Conservation (phyloP, 345 rosid genomes). For the Dovyalis caffra region DNA sequence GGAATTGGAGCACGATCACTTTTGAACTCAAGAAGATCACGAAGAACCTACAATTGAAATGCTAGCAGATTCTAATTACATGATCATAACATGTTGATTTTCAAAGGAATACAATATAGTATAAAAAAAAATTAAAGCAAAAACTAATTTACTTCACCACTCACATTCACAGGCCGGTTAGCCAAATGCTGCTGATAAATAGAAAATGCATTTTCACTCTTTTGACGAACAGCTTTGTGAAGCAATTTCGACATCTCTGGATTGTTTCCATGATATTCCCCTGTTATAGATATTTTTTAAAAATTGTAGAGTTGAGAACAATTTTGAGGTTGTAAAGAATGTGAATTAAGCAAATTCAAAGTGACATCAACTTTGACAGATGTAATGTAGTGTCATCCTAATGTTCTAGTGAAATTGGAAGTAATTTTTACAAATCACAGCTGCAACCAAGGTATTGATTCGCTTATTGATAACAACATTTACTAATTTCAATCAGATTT, state of each 20-base stretch:
- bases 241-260: conserved; percentile 98
- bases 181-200: conserved; percentile 97
- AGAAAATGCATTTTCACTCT: conserved; percentile 87
- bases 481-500: not conserved
- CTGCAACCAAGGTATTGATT: not conserved
- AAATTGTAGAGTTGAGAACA: not conserved
- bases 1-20: conserved; percentile 90
- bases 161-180: conserved; percentile 90
- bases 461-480: not conserved
- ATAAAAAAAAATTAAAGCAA: not conserved
- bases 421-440: not conserved
- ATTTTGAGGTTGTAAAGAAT: not conserved
- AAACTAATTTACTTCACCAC: conserved; percentile 23
- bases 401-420: not conserved
- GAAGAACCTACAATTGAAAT: conserved; percentile 67
- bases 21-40: conserved; percentile 94
- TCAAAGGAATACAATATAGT: not conserved
- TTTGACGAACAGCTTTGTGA: conserved; percentile 97
- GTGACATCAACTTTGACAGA: not conserved
- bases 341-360: not conserved
- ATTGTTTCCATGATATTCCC: conserved; percentile 98
- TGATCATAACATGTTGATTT: not conserved
- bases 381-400: conserved; percentile 9
- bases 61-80: conserved; percentile 15
- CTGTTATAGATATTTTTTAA: conserved; percentile 26